Percentiles rank a stretch among this genome's conserved stretches.
Evolutionary conservation across 2,329 filamentous ascomycete genomes (phyloP).

Genomic region (Colletotrichum euphorbiae): DNA sequence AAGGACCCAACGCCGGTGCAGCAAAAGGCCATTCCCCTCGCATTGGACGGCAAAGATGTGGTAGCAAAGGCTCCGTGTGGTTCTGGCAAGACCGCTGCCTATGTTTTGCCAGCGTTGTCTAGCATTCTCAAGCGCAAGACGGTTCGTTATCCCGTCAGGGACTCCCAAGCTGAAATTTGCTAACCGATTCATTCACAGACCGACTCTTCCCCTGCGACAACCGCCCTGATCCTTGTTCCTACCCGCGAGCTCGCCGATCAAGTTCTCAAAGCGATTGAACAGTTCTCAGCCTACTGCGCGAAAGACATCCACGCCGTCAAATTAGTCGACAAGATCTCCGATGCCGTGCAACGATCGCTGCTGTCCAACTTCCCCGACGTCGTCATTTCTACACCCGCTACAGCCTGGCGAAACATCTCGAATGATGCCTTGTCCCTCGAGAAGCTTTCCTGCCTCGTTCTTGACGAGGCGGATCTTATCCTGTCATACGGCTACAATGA

Average conservation of each 20-base stretch:
- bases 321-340: conserved; percentile 89
- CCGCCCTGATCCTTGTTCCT: conserved; percentile 90
- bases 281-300: conserved; percentile 84
- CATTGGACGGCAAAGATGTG: conserved; percentile 88
- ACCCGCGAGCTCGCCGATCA: conserved; percentile 95
- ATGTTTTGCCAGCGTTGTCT: conserved; percentile 89
- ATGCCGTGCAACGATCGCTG: conserved; percentile 87
- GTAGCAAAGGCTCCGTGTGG: conserved; percentile 94
- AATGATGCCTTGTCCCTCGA: conserved; percentile 77
- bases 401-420: conserved; percentile 82
- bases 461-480: conserved; percentile 95
- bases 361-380: conserved; percentile 89
- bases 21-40: conserved; percentile 86
- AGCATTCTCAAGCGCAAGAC: conserved; percentile 83
- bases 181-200: conserved; percentile 50
- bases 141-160: conserved; percentile 51
- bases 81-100: conserved; percentile 97
- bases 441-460: conserved; percentile 80
- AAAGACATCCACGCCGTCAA: conserved; percentile 87
- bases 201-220: conserved; percentile 66
- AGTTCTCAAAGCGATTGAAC: conserved; percentile 81
- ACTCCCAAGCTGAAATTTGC: conserved; percentile 26
- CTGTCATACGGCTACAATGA: conserved; percentile 95
- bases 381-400: conserved; percentile 89
- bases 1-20: conserved; percentile 90